Base-by-base conservation (phyloP, 371 early-diverging fungal genomes). In the Lichtheimia ramosa region DNA sequence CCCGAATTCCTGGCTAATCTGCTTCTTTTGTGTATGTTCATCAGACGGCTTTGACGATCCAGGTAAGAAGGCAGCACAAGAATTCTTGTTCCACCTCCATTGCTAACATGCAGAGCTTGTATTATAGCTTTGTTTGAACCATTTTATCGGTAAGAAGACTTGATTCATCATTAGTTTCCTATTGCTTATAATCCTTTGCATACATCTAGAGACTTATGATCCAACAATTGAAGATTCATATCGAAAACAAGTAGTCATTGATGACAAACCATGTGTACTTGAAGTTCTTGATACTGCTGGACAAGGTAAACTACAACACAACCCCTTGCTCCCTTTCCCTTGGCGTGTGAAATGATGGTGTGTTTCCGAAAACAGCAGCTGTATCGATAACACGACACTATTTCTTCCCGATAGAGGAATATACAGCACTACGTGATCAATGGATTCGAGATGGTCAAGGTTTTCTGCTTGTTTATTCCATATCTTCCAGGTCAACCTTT, bases 221-320 rank as follows among this genome's bases (percentile, higher is more conserved):
- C 97, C 97, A 34, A 97, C 97, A 25, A 97, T 96, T 64, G 97
- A 97, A 80, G 97, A 95, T 71, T 95, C 94, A 96, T 96, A 96
- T 69, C 83, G 91, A 50, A 92, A 91, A 70, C 95, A 94, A 73
- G 90, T 91, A 1, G 90, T 91, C 20, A 90, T 93, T 63, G 94
- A 95, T 70, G 92, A 90, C 58, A 83, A 88, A 67, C 86, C 91
- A 3, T 93, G 92, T 77, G 86, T 92, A n/a, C 76, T 95, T n/a
- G 94, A 95, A 71, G 90, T 95, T n/a, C 80, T 93, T 24, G 95
- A 95, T 74, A 93, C 94, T 21, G 94, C 95, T 43, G 95, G 94
- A 8, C 93, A 94, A 75, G 71, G 93, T 97, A 40, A 80, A 3
- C 5, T 34, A 8, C 25, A 25, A 34, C 8, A 34, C 34, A 34